A percentile compares a stretch with the other conserved stretches of the same genome.
phyloP scores from a whole-genome alignment of 2,329 filamentous ascomycete species.

The Amauroascus verrucosus region DNA sequence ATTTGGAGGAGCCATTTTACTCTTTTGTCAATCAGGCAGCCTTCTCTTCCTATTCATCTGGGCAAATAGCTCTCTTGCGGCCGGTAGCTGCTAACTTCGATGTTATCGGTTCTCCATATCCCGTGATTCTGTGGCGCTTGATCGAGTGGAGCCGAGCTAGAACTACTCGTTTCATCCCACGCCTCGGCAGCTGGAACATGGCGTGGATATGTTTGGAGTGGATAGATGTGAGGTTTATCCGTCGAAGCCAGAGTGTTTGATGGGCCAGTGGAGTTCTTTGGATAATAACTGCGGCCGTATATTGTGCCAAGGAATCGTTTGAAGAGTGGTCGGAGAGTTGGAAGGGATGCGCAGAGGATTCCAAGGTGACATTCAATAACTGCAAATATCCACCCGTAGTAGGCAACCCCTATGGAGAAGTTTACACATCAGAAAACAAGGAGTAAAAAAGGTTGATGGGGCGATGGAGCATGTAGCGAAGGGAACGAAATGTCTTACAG shows the following conservation, averaged over 20 bases:
- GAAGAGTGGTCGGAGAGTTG: slow-evolving; percentile 7
- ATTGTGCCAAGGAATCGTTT: slow-evolving; percentile 6
- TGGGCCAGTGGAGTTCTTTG: background rate
- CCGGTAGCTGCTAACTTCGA: background rate
- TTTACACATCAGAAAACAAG: background rate
- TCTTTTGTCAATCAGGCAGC: background rate
- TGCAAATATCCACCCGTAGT: slow-evolving; percentile 7
- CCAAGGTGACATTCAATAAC: slow-evolving; percentile 7
- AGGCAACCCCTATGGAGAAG: slow-evolving; percentile 2
- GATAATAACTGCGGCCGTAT: background rate
- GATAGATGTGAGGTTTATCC: background rate
- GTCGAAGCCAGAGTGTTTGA: background rate
- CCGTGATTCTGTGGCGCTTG: background rate
- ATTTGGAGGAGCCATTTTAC: too few relatives aligned
- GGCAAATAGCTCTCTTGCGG: background rate
- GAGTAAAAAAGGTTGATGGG: too few relatives aligned
- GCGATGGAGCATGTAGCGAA: background rate
- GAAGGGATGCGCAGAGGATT: slow-evolving; percentile 8
- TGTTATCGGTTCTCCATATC: slow-evolving; percentile 4
- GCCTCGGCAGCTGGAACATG: background rate
- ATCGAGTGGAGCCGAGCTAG: background rate
- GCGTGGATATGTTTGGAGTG: background rate
- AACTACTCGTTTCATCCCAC: slow-evolving; percentile 6
- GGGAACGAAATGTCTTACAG: background rate
- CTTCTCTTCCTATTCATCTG: background rate